Base-by-base conservation (phyloP, 23 red algal species). In the Gracilaria domingensis region DNA sequence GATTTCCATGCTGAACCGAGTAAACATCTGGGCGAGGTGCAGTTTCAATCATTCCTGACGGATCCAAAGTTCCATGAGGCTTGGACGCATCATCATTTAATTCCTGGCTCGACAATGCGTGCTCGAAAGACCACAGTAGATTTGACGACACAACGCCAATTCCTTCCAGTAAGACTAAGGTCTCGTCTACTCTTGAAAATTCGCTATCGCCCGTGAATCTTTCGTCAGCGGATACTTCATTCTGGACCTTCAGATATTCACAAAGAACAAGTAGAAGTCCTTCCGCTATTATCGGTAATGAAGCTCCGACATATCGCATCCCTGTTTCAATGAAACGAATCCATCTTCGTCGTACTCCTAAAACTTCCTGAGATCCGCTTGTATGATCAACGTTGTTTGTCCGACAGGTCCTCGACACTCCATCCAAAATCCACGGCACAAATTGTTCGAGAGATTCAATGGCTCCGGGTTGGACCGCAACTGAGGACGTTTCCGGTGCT, bases 171-270 rank as follows among this genome's bases (percentile, higher is more conserved):
- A 92, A 79, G 13, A 92, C 78, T 40, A 92, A 79, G 76, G 65
- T 83, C 34, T 92, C 89, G 78, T 92, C 89, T 38, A 92, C 80
- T 84, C 89, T 74, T 21, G 89, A 92, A 58, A 92, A 92, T 38
- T 92, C 89, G 39, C 89, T 84, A 77, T 77, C 72, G 45, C 72
- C 39, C 9, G 72, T 25, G 23, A 77, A 77, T 5, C 72, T 4
- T 58, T 92, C 89, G 58, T 70, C 64, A 23, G 42, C 24, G 17
- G 62, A 38, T 30, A 83, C 47, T 59, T 65, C 45, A 25, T 72
- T 84, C 66, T 92, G 89, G 14, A 75, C 66, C 45, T 76, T 53
- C 30, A 92, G 40, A 28, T 82, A 67, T 48, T 92, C 80, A 11
- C 65, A 58, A 8, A 92, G 49, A 37, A 84, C 75, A 30, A 83